Base-by-base conservation (phyloP, 2,329 filamentous ascomycete genomes). In the Pseudohalonectria lignicola region DNA sequence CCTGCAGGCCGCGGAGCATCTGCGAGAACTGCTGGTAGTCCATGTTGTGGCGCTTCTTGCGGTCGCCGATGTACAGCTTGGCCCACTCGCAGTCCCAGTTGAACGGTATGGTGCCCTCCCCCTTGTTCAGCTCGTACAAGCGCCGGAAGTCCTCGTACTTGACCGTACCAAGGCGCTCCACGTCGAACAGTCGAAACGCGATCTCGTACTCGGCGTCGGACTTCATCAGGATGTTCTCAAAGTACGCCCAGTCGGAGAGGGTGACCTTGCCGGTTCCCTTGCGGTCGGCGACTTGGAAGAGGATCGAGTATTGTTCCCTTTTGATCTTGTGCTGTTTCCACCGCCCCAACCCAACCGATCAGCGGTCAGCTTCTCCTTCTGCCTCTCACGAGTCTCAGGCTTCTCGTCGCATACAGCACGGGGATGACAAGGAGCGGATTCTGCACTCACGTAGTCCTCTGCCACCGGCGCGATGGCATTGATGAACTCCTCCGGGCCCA, bases 171-270 rank as follows among this genome's bases (percentile, higher is more conserved):
- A 78, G 83, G 44, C 84, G 76, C 37, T 90, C 79, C 50, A 86
- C 73, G 55, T 96, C 90, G 62, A 98, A 98, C 39, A 98, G 74
- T 51, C 92, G 85, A 66, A 96, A 98, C 13, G 92, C 90, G 51
- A 98, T 94, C 62, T 96, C 88, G 64, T 98, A 98, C 66, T 98
- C 92, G 59, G 92, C 92, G 55, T 96, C 92, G 44, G 92, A 84
- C 64, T 95, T 96, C 49, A 74, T 72, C 42, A 98, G 79, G 45
- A 98, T 75, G 66, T 94, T 93, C 65, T 95, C 86, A 62, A 96
- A 98, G 46, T 83, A 82, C 34, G 75, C 79, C 87, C 90, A 98
- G 64, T 98, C 92, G 43, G 78, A 69, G 39, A 96, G 66, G 49
- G 67, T 83, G 49, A 98, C 70, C 50, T 74, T 79, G 45, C 88